phyloP scores from a whole-genome alignment of 768 basidiomycete genomes.

The Leucocoprinus leucothites region DNA sequence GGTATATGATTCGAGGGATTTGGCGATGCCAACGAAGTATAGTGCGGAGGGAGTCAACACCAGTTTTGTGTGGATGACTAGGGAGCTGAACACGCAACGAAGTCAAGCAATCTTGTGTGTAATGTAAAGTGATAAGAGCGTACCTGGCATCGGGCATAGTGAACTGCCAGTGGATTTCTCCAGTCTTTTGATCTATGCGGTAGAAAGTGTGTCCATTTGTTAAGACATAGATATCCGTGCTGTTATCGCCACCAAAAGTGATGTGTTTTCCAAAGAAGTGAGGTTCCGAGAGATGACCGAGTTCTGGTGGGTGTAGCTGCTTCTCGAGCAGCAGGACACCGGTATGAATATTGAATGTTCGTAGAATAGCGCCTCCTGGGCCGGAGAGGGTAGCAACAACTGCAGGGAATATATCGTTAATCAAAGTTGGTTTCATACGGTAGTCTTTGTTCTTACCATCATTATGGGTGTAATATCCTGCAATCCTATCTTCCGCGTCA shows the following conservation, averaged over 20 bases:
- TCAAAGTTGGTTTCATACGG: neutral
- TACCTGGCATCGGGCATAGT: constrained; percentile 55
- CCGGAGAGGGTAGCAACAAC: constrained; percentile 77
- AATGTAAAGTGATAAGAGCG: constrained; percentile 20
- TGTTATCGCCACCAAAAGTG: constrained; percentile 23
- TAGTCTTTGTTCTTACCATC: constrained; percentile 44
- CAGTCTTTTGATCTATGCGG: constrained; percentile 45
- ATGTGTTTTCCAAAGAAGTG: constrained; percentile 54
- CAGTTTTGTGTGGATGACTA: constrained; percentile 63
- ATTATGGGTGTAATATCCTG: constrained; percentile 55
- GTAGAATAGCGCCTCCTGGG: constrained; percentile 62
- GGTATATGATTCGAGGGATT: constrained; percentile 52
- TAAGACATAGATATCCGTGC: constrained; percentile 45
- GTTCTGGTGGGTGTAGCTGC: constrained; percentile 45
- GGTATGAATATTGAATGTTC: constrained; percentile 59
- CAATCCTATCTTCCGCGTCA: constrained; percentile 64
- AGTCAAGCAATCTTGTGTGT: constrained; percentile 5
- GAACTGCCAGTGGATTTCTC: constrained; percentile 62
- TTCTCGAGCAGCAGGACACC: constrained; percentile 70
- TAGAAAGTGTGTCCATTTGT: constrained; percentile 61
- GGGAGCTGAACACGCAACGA: constrained; percentile 40
- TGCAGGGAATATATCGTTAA: constrained; percentile 23
- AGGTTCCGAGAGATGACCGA: constrained; percentile 48
- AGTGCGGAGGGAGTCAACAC: constrained; percentile 48
- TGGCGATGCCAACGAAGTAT: constrained; percentile 54